These are phyloP conservation scores for Tolypocladium pustulatum DNA, from an alignment of 2,329 filamentous ascomycete genomes.

Conservation along the genomic window DNA sequence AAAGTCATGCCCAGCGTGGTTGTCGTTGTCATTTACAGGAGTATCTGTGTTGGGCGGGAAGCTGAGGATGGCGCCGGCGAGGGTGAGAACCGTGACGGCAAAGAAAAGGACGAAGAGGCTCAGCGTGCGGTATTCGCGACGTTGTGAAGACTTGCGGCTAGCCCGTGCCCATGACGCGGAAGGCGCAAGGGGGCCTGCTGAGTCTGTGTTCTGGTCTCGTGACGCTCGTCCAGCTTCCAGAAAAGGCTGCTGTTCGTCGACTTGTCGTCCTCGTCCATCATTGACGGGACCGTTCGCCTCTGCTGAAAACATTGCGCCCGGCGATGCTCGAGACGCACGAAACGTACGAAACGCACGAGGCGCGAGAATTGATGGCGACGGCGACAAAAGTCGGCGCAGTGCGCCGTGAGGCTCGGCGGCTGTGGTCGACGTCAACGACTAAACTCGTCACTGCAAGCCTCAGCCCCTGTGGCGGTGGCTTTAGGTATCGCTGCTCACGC, in stretches of 20 bases:
- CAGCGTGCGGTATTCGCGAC: slow-evolving; percentile 4
- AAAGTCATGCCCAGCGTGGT: background rate
- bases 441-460: background rate
- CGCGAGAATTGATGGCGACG: background rate
- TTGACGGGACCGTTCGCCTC: background rate
- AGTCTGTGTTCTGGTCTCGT: background rate
- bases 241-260: background rate
- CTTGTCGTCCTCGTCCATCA: background rate
- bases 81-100: slow-evolving; percentile 11
- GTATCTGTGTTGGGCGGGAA: slow-evolving; percentile 3
- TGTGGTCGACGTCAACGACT: background rate
- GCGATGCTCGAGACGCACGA: background rate
- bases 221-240: background rate
- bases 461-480: background rate
- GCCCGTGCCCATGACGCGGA: background rate
- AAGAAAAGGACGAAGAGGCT: slow-evolving; percentile 11
- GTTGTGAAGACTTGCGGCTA: background rate
- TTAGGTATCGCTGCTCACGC: background rate
- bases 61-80: slow-evolving; percentile 11
- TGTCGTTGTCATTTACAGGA: background rate
- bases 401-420: background rate
- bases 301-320: background rate
- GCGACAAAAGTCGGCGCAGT: background rate
- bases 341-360: background rate
- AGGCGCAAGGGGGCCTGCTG: background rate